phyloP scores from a whole-genome alignment of 164 flowering plant species.

The Stephania yunnanensis region DNA sequence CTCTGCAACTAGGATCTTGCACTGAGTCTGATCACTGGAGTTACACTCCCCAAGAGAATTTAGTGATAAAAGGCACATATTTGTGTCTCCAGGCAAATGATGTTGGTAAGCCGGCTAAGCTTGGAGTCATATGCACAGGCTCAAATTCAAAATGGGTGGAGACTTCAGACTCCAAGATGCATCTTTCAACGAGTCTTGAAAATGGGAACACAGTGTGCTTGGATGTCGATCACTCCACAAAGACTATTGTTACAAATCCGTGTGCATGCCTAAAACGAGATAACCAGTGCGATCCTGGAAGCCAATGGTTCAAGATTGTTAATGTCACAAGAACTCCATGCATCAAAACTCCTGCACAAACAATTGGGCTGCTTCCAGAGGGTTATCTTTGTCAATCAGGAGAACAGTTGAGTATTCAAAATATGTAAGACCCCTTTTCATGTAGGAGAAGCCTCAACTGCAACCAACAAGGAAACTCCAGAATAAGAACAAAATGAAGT shows the following conservation, averaged over 20 bases:
- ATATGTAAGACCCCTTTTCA: no score
- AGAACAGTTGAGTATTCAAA: no score
- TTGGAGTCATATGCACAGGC: constrained; percentile 33
- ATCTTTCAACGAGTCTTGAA: constrained; percentile 39
- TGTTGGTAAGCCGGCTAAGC: constrained; percentile 33
- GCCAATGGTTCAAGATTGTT: constrained; percentile 82
- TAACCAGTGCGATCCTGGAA: constrained; percentile 52
- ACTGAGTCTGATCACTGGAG: constrained; percentile 46
- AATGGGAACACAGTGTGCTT: constrained; percentile 44
- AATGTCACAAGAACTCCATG: constrained; percentile 32
- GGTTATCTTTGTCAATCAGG: neutral
- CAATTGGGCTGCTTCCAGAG: neutral
- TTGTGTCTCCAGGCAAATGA: constrained; percentile 54
- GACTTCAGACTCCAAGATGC: constrained; percentile 63
- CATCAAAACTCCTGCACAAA: neutral
- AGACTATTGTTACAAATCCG: constrained; percentile 37
- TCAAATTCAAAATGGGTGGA: constrained; percentile 47
- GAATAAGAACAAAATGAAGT: no score
- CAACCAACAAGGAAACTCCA: no score
- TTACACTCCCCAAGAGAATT: constrained; percentile 34
- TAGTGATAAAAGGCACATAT: constrained; percentile 38
- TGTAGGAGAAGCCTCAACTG: no score
- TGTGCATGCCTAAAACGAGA: constrained; percentile 56
- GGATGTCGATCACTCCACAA: constrained; percentile 43
- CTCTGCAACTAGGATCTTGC: constrained; percentile 60